Evolutionary conservation across 306 rosid genomes (phyloP).

Genomic region (Crataegus laevigata): DNA sequence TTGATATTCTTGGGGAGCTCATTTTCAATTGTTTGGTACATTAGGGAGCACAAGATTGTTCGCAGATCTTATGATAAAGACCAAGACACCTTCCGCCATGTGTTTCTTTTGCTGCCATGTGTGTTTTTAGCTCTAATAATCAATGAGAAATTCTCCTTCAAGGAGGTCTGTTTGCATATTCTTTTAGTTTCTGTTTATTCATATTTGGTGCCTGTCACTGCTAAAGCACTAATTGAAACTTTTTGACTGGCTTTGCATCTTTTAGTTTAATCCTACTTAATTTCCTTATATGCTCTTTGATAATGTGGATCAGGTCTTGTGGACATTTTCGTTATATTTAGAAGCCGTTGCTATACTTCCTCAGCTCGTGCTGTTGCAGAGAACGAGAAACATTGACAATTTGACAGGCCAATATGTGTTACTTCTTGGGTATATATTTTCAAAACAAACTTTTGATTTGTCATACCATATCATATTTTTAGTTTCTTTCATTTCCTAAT

Average conservation of each 20-base stretch:
- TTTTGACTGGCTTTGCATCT: not conserved
- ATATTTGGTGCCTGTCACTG: not conserved
- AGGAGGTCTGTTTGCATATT: slow-evolving; percentile 44
- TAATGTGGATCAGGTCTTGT: slow-evolving; percentile 59
- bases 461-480: not conserved
- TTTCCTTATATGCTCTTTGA: slow-evolving; percentile 7
- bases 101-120: slow-evolving; percentile 61
- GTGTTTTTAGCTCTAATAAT: slow-evolving; percentile 58
- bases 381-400: slow-evolving; percentile 89
- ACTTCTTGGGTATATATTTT: slow-evolving; percentile 65
- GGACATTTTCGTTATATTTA: slow-evolving; percentile 76
- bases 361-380: slow-evolving; percentile 72
- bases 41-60: slow-evolving; percentile 72
- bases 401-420: slow-evolving; percentile 85
- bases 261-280: not conserved
- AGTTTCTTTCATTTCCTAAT: not conserved
- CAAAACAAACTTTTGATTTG: not conserved
- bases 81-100: slow-evolving; percentile 83
- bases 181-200: not conserved
- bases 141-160: slow-evolving; percentile 64
- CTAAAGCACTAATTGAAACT: not conserved
- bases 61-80: slow-evolving; percentile 86
- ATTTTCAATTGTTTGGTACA: slow-evolving; percentile 87
- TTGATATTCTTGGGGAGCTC: slow-evolving; percentile 86
- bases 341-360: slow-evolving; percentile 98